These are phyloP conservation scores for Macrocybe sp. DNA, from an alignment of 1,284 basidiomycete genomes.

Conservation along the genomic window DNA sequence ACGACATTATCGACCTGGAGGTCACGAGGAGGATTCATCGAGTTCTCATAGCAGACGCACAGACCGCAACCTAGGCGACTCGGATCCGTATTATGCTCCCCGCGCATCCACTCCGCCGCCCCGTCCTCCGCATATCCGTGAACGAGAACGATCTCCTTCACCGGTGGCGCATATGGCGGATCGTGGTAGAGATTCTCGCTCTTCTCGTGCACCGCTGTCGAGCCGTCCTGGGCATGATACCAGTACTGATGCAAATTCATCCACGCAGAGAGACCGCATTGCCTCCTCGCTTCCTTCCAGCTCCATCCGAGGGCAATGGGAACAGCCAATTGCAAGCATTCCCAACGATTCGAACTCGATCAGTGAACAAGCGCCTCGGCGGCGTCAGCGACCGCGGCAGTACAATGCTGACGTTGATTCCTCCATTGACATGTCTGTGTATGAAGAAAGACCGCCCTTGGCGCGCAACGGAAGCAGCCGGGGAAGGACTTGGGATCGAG, in stretches of 20 bases:
- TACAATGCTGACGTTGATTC: constrained; percentile 10
- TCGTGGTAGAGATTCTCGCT: constrained; percentile 17
- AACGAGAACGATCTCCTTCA: constrained; percentile 25
- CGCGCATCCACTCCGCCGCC: constrained; percentile 20
- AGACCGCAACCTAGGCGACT: constrained; percentile 11
- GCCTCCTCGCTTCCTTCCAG: constrained; percentile 10
- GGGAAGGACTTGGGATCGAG: constrained; percentile 23
- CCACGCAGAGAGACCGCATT: constrained; percentile 22
- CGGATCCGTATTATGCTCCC: constrained; percentile 14
- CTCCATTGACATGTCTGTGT: constrained; percentile 12
- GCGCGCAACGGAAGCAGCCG: constrained; percentile 20
- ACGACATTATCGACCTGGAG: constrained; percentile 57
- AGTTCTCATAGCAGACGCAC: constrained; percentile 20
- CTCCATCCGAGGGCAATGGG: constrained; percentile 12
- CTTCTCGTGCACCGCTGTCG: constrained; percentile 19
- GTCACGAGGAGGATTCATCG: constrained; percentile 17
- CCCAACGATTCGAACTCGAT: constrained; percentile 15
- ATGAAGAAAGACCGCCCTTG: constrained; percentile 17
- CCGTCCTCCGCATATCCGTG: constrained; percentile 21
- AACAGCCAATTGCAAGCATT: constrained; percentile 18
- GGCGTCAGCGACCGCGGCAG: constrained; percentile 11
- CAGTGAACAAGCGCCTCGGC: constrained; percentile 16
- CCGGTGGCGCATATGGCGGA: constrained; percentile 14
- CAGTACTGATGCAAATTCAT: constrained; percentile 27
- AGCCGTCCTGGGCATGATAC: constrained; percentile 17